A percentile compares a stretch with the other conserved stretches of the same genome.
Evolutionary conservation across 2,329 filamentous ascomycete species (phyloP).

Genomic region (Didymella glomerata): DNA sequence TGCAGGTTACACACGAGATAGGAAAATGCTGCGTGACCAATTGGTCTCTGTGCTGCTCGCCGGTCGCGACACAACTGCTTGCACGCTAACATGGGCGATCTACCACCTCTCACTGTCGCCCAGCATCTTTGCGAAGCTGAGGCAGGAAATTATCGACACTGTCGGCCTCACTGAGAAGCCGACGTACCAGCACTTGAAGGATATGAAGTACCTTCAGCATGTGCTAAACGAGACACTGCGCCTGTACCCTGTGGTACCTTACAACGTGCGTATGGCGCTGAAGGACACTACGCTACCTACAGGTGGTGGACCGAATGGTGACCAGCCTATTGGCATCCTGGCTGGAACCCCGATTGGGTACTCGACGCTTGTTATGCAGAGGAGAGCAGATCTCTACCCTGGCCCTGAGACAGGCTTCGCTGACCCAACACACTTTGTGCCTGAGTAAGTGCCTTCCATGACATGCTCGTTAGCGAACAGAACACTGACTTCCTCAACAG

Average conservation of each 20-base stretch:
- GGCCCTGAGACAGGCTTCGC: conserved; percentile 49
- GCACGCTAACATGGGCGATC: conserved; percentile 79
- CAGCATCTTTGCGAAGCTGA: conserved; percentile 70
- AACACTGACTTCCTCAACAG: background rate
- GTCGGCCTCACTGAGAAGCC: conserved; percentile 69
- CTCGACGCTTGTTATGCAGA: conserved; percentile 59
- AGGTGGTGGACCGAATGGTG: conserved; percentile 58
- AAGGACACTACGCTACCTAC: conserved; percentile 59
- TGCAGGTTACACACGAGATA: conserved; percentile 76
- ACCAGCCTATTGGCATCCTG: conserved; percentile 55
- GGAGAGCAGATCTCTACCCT: conserved; percentile 60
- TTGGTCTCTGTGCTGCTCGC: conserved; percentile 77
- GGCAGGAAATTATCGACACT: conserved; percentile 72
- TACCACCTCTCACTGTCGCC: conserved; percentile 83
- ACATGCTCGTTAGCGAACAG: too few species aligned
- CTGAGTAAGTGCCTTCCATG: conserved; percentile 46
- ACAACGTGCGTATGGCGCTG: conserved; percentile 59
- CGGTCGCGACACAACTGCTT: conserved; percentile 86
- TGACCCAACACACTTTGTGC: conserved; percentile 54
- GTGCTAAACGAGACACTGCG: conserved; percentile 53
- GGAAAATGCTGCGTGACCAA: conserved; percentile 80
- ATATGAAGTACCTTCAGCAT: conserved; percentile 75
- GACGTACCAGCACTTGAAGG: conserved; percentile 83
- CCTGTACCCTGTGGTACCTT: conserved; percentile 60
- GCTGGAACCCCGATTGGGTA: conserved; percentile 58